These are phyloP conservation scores for Yamadazyma sp. DNA, from an alignment of 1,139 yeast genomes.

Conservation along the genomic window DNA sequence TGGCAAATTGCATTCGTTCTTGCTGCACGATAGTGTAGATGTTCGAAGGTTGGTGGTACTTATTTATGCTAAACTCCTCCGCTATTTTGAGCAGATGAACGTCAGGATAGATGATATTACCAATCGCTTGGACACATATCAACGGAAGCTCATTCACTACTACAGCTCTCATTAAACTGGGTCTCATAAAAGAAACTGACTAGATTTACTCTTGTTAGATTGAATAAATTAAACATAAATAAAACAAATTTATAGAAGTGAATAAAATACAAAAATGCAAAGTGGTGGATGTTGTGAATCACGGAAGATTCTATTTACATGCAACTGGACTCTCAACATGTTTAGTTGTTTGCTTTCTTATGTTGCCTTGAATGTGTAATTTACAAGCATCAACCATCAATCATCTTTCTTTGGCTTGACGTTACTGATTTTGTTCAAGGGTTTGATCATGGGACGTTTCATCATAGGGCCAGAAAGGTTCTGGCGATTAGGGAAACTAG, in stretches of 20 bases:
- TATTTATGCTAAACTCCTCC: slow-evolving; percentile 37
- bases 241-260: slow-evolving; percentile 6
- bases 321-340: no score
- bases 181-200: no score
- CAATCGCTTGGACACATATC: slow-evolving; percentile 8
- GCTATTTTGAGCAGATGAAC: not conserved
- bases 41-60: slow-evolving; percentile 41
- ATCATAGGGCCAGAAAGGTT: slow-evolving; percentile 1
- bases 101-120: not conserved
- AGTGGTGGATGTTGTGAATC: not conserved
- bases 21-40: slow-evolving; percentile 32
- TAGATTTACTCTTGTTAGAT: no score
- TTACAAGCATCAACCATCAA: not conserved
- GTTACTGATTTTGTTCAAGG: slow-evolving; percentile 1
- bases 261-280: slow-evolving; percentile 3
- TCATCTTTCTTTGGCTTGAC: slow-evolving; percentile 3
- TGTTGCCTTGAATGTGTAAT: not conserved
- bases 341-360: no score
- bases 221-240: slow-evolving; percentile 2
- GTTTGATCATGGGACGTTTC: slow-evolving; percentile 2
- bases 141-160: slow-evolving; percentile 16
- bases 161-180: slow-evolving; percentile 7
- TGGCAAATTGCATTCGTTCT: not conserved
- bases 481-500: slow-evolving; percentile 1
- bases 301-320: not conserved